Evolutionary conservation across 2,329 filamentous ascomycete species (phyloP).

Genomic region (Elsinoe fawcettii): DNA sequence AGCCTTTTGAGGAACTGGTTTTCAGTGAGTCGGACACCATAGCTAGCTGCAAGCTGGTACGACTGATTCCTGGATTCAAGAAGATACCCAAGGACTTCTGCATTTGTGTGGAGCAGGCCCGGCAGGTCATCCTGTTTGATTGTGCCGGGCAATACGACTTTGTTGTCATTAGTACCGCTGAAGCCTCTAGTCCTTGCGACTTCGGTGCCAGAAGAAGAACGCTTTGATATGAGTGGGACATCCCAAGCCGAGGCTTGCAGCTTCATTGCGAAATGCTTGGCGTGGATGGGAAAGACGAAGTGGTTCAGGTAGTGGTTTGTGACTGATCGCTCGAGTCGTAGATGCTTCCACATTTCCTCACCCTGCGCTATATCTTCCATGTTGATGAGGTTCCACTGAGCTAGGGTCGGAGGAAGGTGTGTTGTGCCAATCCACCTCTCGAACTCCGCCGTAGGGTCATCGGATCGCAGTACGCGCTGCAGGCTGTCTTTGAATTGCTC

Average conservation of each 20-base stretch:
- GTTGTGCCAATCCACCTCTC: slow-evolving; percentile 25
- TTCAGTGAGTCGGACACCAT: neutral
- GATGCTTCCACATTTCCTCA: slow-evolving; percentile 43
- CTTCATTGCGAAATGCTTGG: slow-evolving; percentile 57
- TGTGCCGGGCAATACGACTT: slow-evolving; percentile 51
- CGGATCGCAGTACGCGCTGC: slow-evolving; percentile 42
- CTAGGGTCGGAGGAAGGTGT: slow-evolving; percentile 5
- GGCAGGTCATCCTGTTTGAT: slow-evolving; percentile 55
- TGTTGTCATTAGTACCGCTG: slow-evolving; percentile 63
- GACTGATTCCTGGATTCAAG: neutral
- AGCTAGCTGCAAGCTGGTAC: neutral
- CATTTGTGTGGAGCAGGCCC: slow-evolving; percentile 56
- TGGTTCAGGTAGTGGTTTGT: slow-evolving; percentile 62
- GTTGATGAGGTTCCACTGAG: slow-evolving; percentile 42
- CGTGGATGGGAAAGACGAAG: slow-evolving; percentile 58
- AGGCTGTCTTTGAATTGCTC: slow-evolving; percentile 42
- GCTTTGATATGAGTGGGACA: slow-evolving; percentile 38
- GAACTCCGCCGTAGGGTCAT: slow-evolving; percentile 49
- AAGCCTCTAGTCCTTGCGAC: slow-evolving; percentile 53
- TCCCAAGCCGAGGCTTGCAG: slow-evolving; percentile 62
- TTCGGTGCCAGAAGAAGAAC: no score
- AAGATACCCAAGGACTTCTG: slow-evolving; percentile 47
- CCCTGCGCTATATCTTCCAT: slow-evolving; percentile 48
- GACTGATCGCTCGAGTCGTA: slow-evolving; percentile 46
- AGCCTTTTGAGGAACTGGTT: slow-evolving; percentile 5